Conservation (phyloP, 495 filamentous ascomycete genomes). For the Podospora tetraspora region DNA sequence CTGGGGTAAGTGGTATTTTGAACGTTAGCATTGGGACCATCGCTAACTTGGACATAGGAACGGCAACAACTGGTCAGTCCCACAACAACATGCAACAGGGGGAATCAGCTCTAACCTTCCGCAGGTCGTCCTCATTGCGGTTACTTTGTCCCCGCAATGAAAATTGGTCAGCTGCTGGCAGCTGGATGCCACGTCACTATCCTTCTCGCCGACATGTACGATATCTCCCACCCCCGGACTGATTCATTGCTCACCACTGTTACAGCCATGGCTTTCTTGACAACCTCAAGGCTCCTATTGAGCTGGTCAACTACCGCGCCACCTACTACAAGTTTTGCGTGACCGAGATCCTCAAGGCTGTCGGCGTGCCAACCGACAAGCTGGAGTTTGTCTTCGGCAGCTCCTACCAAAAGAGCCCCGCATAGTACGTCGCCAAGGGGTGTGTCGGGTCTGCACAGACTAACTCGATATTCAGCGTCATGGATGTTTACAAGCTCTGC, state of each 20-base stretch:
- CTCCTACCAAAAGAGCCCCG: constrained; percentile 66
- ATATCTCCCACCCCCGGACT: neutral
- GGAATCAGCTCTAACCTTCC: neutral
- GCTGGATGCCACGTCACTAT: constrained; percentile 79
- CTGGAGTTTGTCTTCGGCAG: constrained; percentile 81
- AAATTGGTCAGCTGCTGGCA: constrained; percentile 80
- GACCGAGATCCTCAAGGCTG: constrained; percentile 59
- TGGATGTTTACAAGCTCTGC: constrained; percentile 63
- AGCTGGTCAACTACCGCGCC: constrained; percentile 74
- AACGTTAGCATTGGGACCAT: neutral
- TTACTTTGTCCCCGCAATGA: constrained; percentile 81
- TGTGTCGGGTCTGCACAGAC: neutral
- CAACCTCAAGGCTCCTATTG: constrained; percentile 78
- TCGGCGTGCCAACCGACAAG: constrained; percentile 69
- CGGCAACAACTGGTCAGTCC: constrained; percentile 77
- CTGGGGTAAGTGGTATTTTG: constrained; percentile 56
- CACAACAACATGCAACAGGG: constrained; percentile 47
- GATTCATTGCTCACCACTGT: neutral
- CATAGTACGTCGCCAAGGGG: constrained; percentile 41
- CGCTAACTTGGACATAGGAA: constrained; percentile 42
- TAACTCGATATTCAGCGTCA: constrained; percentile 35
- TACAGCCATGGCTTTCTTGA: constrained; percentile 64
- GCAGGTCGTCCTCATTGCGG: constrained; percentile 36
- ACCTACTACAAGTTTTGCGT: constrained; percentile 68
- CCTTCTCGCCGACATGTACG: constrained; percentile 67